Base-by-base conservation (phyloP, 2,329 filamentous ascomycete species). In the Paracamarosporium sp. region DNA sequence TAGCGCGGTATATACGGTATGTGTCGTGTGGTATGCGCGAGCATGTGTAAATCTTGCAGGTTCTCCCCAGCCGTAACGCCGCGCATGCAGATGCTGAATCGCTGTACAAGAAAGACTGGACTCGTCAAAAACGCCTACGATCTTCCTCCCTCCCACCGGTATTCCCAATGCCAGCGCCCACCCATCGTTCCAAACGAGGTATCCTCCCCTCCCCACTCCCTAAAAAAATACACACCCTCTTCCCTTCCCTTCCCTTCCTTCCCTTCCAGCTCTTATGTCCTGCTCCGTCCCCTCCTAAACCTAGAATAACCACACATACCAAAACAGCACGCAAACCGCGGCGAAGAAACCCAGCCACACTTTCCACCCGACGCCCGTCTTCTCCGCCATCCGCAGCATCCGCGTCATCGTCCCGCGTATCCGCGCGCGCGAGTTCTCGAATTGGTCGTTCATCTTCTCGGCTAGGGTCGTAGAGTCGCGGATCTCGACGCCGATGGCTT, bases 401-500 rank as follows among this genome's bases (percentile, higher is more conserved):
- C 93, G 85, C 75, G 92, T 97, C 95, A 99, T 98, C 17, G 96
- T 98, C 53, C 94, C 93, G 43, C 89, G 86, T 61, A 99, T 81
- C 62, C 91, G 86, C 51, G 93, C 80, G 31, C 93, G 83, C 52
- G 94, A 96, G 68, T 86, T 88, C 75, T 98, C 94, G 74, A 98
- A 99, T 5, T 88, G 86, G 72, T 97, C 92, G 77, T 98, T 98
- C 89, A 99, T 97, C 79, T 93, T 94, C 69, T 97, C 92, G 2
- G 93, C 91, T 4, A 98, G 84, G 1, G 91, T 89, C 2, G 92
- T 91, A 13, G 91, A 95, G 62, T 96, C 91, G 67, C 94, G 87
- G 71, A 98, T 98, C 79, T 98, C 95, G 72, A 96, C 92, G 63
- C 95, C 95, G 65, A 99, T 99, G 5, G 93, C 92, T 35, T 92